Conservation (phyloP, 108 stramenopile species). For the Pseudonitzschia multiseries region DNA sequence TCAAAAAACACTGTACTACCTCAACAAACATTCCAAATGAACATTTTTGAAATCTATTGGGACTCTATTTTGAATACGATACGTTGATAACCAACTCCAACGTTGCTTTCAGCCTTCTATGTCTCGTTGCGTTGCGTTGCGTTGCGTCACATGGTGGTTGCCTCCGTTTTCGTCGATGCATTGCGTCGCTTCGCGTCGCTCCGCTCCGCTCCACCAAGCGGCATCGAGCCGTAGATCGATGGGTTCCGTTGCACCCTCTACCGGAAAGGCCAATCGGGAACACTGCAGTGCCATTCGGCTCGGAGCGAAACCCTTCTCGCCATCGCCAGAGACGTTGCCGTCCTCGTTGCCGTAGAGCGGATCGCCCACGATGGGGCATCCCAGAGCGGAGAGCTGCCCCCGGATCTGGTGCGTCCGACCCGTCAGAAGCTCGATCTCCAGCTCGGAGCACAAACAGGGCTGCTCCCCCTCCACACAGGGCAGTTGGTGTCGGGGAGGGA, state of each 20-base stretch:
- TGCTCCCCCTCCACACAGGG: too few relatives aligned
- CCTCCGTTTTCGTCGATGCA: background rate
- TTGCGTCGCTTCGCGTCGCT: background rate
- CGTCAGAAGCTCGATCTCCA: constrained; percentile 73
- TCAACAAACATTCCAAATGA: too few relatives aligned
- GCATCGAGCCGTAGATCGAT: background rate
- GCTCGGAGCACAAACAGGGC: constrained; percentile 23
- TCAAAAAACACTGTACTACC: too few relatives aligned
- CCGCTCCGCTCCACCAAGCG: constrained; percentile 3
- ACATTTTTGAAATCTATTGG: too few relatives aligned
- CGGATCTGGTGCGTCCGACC: constrained; percentile 89
- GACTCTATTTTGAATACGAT: too few relatives aligned
- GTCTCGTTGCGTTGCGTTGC: too few relatives aligned
- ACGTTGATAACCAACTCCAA: too few relatives aligned
- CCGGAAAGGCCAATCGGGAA: background rate
- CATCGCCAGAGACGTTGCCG: background rate
- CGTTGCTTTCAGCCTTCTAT: too few relatives aligned
- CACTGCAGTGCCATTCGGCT: constrained; percentile 6
- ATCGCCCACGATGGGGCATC: constrained; percentile 82
- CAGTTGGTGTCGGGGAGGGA: too few relatives aligned
- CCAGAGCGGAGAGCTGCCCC: constrained; percentile 73
- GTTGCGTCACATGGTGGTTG: too few relatives aligned
- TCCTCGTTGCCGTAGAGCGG: constrained; percentile 48
- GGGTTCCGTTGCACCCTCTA: background rate
- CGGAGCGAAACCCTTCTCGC: too few relatives aligned